A percentile compares a stretch with the other conserved stretches of the same genome.
Conservation (phyloP, 495 filamentous ascomycete genomes). For the Neurospora sp. region DNA sequence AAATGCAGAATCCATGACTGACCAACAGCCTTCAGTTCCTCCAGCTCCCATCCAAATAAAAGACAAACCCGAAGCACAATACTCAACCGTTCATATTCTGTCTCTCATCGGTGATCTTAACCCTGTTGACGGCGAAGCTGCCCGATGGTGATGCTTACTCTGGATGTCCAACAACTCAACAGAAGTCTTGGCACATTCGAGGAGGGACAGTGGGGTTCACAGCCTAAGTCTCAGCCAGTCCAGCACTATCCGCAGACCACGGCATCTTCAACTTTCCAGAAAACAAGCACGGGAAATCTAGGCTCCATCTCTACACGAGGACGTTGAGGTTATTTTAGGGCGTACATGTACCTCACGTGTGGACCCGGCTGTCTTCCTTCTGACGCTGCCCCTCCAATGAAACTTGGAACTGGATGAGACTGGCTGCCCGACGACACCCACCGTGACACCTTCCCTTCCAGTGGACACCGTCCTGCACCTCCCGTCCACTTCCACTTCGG, state of each 20-base stretch:
- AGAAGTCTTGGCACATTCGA: background rate
- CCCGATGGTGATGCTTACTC: background rate
- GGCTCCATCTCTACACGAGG: background rate
- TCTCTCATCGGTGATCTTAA: background rate
- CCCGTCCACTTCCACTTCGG: background rate
- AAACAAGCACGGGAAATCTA: background rate
- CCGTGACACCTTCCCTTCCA: background rate
- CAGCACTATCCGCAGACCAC: background rate
- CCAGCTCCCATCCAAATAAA: background rate
- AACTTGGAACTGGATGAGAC: background rate
- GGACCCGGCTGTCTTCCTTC: background rate
- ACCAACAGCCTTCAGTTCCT: background rate
- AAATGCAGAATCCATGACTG: background rate
- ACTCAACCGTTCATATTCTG: background rate
- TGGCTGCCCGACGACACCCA: background rate
- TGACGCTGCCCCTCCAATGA: background rate
- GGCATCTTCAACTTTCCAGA: background rate
- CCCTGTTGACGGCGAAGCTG: background rate
- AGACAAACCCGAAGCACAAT: background rate
- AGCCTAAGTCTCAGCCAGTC: background rate
- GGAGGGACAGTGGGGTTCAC: background rate
- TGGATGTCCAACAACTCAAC: background rate
- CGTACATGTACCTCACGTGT: background rate
- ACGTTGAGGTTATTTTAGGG: background rate
- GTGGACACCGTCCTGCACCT: background rate